Evolutionary conservation across 495 filamentous ascomycete species (phyloP).

Genomic region (Penicillium psychrofluorescens): DNA sequence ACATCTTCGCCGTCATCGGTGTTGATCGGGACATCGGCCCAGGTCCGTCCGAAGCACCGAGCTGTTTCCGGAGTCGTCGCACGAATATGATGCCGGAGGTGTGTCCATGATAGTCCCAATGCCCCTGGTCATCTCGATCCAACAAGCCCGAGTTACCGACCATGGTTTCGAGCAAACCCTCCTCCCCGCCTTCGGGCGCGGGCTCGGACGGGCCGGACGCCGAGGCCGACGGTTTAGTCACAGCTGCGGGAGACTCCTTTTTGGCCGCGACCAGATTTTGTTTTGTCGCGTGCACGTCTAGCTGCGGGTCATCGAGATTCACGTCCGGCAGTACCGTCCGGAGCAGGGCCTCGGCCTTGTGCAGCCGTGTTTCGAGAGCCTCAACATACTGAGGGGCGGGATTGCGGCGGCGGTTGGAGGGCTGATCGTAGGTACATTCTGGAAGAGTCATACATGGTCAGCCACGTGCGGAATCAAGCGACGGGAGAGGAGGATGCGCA

Average conservation of each 20-base stretch:
- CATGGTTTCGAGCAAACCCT: slow-evolving; percentile 88
- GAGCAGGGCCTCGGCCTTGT: slow-evolving; percentile 76
- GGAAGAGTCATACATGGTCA: slow-evolving; percentile 18
- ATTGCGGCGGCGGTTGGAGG: slow-evolving; percentile 90
- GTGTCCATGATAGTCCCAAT: slow-evolving; percentile 92
- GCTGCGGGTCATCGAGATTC: slow-evolving; percentile 72
- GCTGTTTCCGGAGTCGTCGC: slow-evolving; percentile 74
- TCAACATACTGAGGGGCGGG: slow-evolving; percentile 94
- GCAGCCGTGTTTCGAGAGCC: slow-evolving; percentile 74
- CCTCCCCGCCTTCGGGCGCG: slow-evolving; percentile 41
- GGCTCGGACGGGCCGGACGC: slow-evolving; percentile 13
- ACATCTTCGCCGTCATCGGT: slow-evolving; percentile 39
- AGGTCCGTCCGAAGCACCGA: slow-evolving; percentile 53
- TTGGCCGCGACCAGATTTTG: slow-evolving; percentile 24
- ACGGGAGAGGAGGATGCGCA: slow-evolving; percentile 36
- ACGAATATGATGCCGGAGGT: slow-evolving; percentile 89
- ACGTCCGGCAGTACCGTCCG: slow-evolving; percentile 76
- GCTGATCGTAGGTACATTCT: slow-evolving; percentile 99
- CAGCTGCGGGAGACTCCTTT: slow-evolving; percentile 9
- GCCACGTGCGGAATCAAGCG: slow-evolving; percentile 11
- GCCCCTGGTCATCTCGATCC: slow-evolving; percentile 83
- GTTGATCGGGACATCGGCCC: slow-evolving; percentile 31
- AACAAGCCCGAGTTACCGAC: slow-evolving; percentile 82
- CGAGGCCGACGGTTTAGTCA: slow-evolving; percentile 3
- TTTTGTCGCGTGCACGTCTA: slow-evolving; percentile 62